These are phyloP conservation scores for Dactylellina cionopaga DNA, from an alignment of 2,329 filamentous ascomycete species.

Conservation along the genomic window DNA sequence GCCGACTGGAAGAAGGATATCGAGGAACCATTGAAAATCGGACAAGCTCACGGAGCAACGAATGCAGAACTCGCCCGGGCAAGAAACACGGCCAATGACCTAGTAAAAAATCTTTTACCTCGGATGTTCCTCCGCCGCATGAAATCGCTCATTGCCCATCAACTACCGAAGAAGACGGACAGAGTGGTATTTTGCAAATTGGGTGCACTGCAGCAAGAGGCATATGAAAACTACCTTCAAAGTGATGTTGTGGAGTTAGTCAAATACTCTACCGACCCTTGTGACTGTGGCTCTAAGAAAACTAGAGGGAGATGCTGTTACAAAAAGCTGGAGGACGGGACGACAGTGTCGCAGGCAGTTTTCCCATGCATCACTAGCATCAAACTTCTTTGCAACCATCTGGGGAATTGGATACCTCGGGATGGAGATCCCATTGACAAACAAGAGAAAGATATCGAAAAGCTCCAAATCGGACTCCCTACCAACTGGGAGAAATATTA, in stretches of 20 bases:
- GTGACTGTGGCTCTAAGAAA: constrained; percentile 74
- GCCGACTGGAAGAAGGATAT: constrained; percentile 82
- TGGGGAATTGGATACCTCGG: constrained; percentile 83
- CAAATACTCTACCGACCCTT: constrained; percentile 73
- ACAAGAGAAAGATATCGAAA: constrained; percentile 78
- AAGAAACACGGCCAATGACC: constrained; percentile 80
- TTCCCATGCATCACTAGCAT: constrained; percentile 85
- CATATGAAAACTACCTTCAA: constrained; percentile 83
- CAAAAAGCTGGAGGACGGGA: constrained; percentile 69
- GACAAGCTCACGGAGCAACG: constrained; percentile 45
- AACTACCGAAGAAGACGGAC: constrained; percentile 93
- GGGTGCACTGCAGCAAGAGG: constrained; percentile 79
- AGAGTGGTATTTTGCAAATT: constrained; percentile 94
- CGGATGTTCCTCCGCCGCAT: constrained; percentile 90
- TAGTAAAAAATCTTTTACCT: constrained; percentile 87
- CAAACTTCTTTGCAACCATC: constrained; percentile 89
- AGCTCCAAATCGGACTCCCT: constrained; percentile 78
- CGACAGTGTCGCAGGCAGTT: constrained; percentile 77
- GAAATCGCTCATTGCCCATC: constrained; percentile 90
- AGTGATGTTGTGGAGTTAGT: constrained; percentile 77
- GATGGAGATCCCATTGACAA: constrained; percentile 73
- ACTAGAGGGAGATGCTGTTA: constrained; percentile 86
- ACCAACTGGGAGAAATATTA: constrained; percentile 77
- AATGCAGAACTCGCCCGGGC: constrained; percentile 65
- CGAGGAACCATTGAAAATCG: constrained; percentile 80